Base-by-base conservation (phyloP, 2,329 filamentous ascomycete species). In the Aspergillus pseudoterreus region DNA sequence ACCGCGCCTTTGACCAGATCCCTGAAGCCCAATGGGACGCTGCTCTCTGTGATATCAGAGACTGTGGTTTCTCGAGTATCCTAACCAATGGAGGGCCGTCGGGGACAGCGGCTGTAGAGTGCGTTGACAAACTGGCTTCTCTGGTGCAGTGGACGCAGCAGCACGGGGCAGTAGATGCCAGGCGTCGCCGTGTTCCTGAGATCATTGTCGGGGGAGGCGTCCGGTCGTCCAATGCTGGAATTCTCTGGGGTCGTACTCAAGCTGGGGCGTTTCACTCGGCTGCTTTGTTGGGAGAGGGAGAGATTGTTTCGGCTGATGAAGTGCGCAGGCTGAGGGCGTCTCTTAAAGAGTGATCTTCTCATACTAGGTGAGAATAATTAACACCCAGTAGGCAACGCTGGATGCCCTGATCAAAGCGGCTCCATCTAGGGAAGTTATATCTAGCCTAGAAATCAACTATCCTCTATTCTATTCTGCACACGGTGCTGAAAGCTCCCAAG, bases 131-230 rank as follows among this genome's bases (percentile, higher is more conserved):
- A 39, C 61, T 79, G 4, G 52, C 47, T n/a, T 41, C 56, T 51
- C 24, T 66, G 46, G 10, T 67, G 60, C 27, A 66, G 2, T 39
- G 49, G 36, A 43, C 50, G 41, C 15, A n/a, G 35, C n/a, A 41
- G 22, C 19, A 32, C 36, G 6, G 32, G 10, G 6, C 5, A 5
- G 17, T 24, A 12, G 22, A 33, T n/a, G 22, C 4, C 1, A 5
- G 14, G 6, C n/a, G 24, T 49, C 42, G 30, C 11, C 17, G 15
- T 42, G 39, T 42, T 19, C 27, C 15, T 43, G 79, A 30, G 61
- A 66, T 83, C 21, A 78, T 82, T 51, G 63, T 76, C 14, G 80
- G 79, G 0, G 79, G 79, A 36, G 77, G 78, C 1, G 70, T 83
- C 4, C 68, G 79, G 44, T 66, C 73, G 19, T 57, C 42, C 4